Conservation (phyloP, 2,329 filamentous ascomycete genomes). For the Pseudocercospora vitis region DNA sequence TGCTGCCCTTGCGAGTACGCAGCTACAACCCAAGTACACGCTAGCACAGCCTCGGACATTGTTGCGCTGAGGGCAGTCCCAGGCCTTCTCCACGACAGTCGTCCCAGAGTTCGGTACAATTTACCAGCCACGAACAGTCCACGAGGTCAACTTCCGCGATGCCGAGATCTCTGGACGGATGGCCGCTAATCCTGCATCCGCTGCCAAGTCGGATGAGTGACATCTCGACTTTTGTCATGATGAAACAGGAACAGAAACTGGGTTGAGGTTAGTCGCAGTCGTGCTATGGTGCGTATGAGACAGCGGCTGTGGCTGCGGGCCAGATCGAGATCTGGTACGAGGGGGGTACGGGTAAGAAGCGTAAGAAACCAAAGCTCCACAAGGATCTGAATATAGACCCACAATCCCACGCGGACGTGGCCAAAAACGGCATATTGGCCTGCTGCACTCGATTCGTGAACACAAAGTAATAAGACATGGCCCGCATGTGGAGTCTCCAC, state of each 20-base stretch:
- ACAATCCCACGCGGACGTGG: background rate
- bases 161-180: background rate
- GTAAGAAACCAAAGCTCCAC: background rate
- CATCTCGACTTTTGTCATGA: background rate
- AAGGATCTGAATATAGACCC: background rate
- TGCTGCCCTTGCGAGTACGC: too few species aligned
- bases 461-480: background rate
- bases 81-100: background rate
- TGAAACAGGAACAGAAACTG: slow-evolving; percentile 4
- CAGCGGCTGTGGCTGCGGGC: background rate
- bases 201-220: background rate
- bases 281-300: background rate
- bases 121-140: background rate
- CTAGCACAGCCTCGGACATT: background rate
- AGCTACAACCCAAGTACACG: too few species aligned
- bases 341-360: too few species aligned
- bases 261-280: background rate
- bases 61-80: background rate
- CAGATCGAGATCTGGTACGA: background rate
- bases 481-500: too few species aligned
- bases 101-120: background rate
- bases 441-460: background rate
- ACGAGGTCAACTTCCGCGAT: background rate
- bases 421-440: background rate
- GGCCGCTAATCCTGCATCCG: background rate